A percentile compares a stretch with the other conserved stretches of the same genome.
Conservation (phyloP, 192 early-diverging fungal genomes). For the Rhizoclosmatium globosum region DNA sequence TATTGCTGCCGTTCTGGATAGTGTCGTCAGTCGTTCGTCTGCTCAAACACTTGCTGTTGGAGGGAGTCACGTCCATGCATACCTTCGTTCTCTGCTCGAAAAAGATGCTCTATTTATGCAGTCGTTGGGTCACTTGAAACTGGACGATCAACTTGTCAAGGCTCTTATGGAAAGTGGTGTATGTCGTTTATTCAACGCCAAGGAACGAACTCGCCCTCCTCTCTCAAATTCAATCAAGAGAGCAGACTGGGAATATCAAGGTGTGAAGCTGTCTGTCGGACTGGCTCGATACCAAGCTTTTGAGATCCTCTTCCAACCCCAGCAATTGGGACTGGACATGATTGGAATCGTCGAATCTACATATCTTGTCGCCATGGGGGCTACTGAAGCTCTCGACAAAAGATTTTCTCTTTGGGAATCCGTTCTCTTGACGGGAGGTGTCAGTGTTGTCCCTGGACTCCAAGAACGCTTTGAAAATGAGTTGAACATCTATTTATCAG, state of each 20-base stretch:
- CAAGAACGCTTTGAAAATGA: slow-evolving; percentile 76
- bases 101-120: slow-evolving; percentile 17
- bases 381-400: slow-evolving; percentile 73
- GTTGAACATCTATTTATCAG: slow-evolving; percentile 65
- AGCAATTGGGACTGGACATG: slow-evolving; percentile 46
- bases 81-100: slow-evolving; percentile 49
- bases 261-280: slow-evolving; percentile 59
- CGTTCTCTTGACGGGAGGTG: slow-evolving; percentile 86
- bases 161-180: slow-evolving; percentile 38
- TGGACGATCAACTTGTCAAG: slow-evolving; percentile 61
- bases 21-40: slow-evolving; percentile 65
- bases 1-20: slow-evolving; percentile 85
- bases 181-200: slow-evolving; percentile 38
- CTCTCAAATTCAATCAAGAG: slow-evolving; percentile 24
- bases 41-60: slow-evolving; percentile 72
- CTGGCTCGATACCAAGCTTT: slow-evolving; percentile 61
- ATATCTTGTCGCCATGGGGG: slow-evolving; percentile 64
- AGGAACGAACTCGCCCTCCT: slow-evolving; percentile 15
- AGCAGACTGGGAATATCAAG: slow-evolving; percentile 38
- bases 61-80: slow-evolving; percentile 71
- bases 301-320: slow-evolving; percentile 81
- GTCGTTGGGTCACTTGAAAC: slow-evolving; percentile 44
- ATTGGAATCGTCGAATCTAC: slow-evolving; percentile 67
- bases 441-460: slow-evolving; percentile 55
- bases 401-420: slow-evolving; percentile 85